Percentiles rank a stretch among this genome's conserved stretches.
These are phyloP conservation scores for Globisporangium canariense DNA, from an alignment of 352 stramenopile species.

Conservation along the genomic window DNA sequence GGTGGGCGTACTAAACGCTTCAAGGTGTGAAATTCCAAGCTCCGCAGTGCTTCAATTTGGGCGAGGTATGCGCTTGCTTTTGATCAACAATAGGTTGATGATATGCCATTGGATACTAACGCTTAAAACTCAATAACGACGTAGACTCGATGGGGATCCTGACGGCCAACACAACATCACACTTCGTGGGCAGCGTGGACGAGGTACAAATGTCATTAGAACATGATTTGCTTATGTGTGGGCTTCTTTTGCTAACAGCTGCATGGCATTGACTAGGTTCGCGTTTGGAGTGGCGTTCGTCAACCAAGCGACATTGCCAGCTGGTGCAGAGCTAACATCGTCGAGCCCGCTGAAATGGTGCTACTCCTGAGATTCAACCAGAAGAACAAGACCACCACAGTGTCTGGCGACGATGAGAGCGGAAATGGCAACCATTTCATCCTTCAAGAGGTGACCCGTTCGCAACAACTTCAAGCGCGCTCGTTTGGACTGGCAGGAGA, in stretches of 20 bases:
- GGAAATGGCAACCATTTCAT: conserved; percentile 38
- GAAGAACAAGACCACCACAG: conserved; percentile 11
- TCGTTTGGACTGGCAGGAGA: conserved; percentile 29
- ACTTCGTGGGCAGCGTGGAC: conserved; percentile 38
- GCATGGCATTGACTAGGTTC: conserved; percentile 19
- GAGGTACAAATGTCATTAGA: conserved; percentile 24
- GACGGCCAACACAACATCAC: conserved; percentile 4
- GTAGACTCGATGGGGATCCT: conserved; percentile 24
- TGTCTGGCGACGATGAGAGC: conserved; percentile 29
- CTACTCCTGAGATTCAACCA: conserved; percentile 32
- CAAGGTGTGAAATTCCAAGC: conserved; percentile 22
- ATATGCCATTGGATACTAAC: not conserved
- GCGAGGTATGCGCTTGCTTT: conserved; percentile 23
- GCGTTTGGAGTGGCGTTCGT: conserved; percentile 29
- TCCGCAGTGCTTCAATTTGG: conserved; percentile 40
- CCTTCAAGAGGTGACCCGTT: conserved; percentile 15
- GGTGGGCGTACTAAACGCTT: conserved; percentile 15
- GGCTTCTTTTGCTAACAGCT: too few relatives aligned
- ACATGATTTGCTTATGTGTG: not conserved
- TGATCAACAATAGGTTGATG: not conserved
- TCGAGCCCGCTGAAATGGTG: conserved; percentile 16
- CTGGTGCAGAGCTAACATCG: conserved; percentile 22
- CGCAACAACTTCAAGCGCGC: conserved; percentile 9
- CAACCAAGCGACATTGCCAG: conserved; percentile 17
- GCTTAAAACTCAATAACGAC: not conserved